Base-by-base conservation (phyloP, 495 filamentous ascomycete genomes). In the Penicillium desertorum region DNA sequence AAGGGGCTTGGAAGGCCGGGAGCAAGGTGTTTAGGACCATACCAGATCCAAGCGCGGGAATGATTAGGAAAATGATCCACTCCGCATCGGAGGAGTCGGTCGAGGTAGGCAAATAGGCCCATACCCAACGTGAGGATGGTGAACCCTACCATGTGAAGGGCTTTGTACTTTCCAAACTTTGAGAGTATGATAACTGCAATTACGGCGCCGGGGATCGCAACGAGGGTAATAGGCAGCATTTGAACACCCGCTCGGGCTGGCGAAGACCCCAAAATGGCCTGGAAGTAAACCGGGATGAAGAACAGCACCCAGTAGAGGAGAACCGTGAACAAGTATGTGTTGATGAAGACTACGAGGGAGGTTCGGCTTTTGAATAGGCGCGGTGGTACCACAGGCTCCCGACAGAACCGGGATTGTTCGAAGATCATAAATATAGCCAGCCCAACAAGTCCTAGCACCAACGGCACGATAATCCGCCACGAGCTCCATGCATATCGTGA, bases 251-350 rank as follows among this genome's bases (percentile, higher is more conserved):
- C 70, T 11, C 62, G 60, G 11, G 59, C 49, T 0, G 72, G 66
- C 1, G 68, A 67, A 3, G 57, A 48, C 10, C 62, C 55, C 4
- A 63, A 65, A 7, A 78, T 73, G 0, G 65, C 62, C 50, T 79
- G 76, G 64, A 80, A 80, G 61, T 79, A 81, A 19, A 82, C 61
- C 1, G 78, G 76, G 0, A 82, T 44, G 58, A 78, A 80, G 64
- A 73, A 79, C 36, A 66, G 53, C 23, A 64, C 47, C 71, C 68
- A 78, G 29, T 63, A 66, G n/a, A 54, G 19, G 1, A 70, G 27
- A 16, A 67, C 11, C 3, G 34, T 10, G 17, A 59, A 42, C 20
- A 66, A 20, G 54, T 72, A 75, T 16, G 67, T 62, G 25, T 68
- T 20, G 59, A 65, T 41, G 34, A 66, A 64, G 1, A 37, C 63